phyloP scores from a whole-genome alignment of 768 basidiomycete species.

The Tulasnella sp. region DNA sequence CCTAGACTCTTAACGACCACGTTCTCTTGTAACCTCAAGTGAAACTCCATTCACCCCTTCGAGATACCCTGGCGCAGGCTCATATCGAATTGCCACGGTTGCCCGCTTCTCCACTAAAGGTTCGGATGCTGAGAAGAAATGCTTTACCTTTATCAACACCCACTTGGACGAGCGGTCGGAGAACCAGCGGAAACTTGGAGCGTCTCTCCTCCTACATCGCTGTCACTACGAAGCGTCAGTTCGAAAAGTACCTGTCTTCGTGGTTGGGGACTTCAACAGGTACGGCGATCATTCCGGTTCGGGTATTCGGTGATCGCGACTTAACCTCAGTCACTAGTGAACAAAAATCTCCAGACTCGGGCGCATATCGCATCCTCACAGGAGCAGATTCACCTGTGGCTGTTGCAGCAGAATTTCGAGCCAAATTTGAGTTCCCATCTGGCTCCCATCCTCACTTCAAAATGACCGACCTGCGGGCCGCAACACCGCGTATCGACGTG shows the following conservation, averaged over 20 bases:
- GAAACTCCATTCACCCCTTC: slow-evolving; percentile 43
- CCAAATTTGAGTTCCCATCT: slow-evolving; percentile 35
- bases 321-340: neutral
- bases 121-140: slow-evolving; percentile 14
- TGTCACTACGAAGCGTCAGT: slow-evolving; percentile 43
- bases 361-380: slow-evolving; percentile 46
- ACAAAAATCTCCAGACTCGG: slow-evolving; percentile 36
- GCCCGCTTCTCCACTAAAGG: slow-evolving; percentile 32
- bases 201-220: slow-evolving; percentile 45
- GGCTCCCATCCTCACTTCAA: slow-evolving; percentile 31
- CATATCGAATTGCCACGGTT: slow-evolving; percentile 43
- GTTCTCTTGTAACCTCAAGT: slow-evolving; percentile 26
- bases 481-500: slow-evolving; percentile 37
- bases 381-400: slow-evolving; percentile 36
- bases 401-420: slow-evolving; percentile 39
- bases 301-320: neutral
- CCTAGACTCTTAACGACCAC: neutral
- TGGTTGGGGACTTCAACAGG: slow-evolving; percentile 53
- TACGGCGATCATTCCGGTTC: slow-evolving; percentile 25
- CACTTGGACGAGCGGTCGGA: slow-evolving; percentile 52
- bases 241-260: slow-evolving; percentile 35
- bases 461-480: slow-evolving; percentile 40
- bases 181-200: slow-evolving; percentile 43
- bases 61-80: slow-evolving; percentile 45
- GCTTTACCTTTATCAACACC: slow-evolving; percentile 43